A percentile compares a stretch with the other conserved stretches of the same genome.
phyloP scores from a whole-genome alignment of 495 filamentous ascomycete species.

The Mycothermus thermophilus region DNA sequence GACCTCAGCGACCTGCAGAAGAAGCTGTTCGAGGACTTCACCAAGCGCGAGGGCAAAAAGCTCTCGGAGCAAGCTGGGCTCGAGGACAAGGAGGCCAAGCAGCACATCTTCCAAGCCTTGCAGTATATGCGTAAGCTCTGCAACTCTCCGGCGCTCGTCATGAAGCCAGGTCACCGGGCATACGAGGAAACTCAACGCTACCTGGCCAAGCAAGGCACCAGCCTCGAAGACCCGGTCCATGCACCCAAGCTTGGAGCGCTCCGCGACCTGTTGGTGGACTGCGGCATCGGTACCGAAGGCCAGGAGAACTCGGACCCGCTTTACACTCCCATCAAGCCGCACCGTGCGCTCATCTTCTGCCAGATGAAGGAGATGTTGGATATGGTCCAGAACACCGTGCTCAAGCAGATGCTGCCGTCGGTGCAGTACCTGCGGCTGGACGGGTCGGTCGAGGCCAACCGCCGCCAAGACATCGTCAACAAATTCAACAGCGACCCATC shows the following conservation, averaged over 20 bases:
- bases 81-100: conserved; percentile 79
- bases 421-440: conserved; percentile 85
- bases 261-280: conserved; percentile 81
- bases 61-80: conserved; percentile 63
- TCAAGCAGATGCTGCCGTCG: conserved; percentile 71
- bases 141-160: conserved; percentile 89
- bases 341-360: conserved; percentile 92
- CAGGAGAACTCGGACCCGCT: conserved; percentile 48
- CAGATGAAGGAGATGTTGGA: conserved; percentile 99
- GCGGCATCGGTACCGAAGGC: conserved; percentile 73
- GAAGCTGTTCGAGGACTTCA: conserved; percentile 92
- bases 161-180: conserved; percentile 84
- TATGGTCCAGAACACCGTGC: conserved; percentile 86
- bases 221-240: conserved; percentile 69
- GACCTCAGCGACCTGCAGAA: conserved; percentile 92
- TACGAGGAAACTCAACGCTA: conserved; percentile 71
- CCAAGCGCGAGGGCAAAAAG: conserved; percentile 76
- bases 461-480: conserved; percentile 92
- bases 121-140: conserved; percentile 99
- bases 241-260: conserved; percentile 87
- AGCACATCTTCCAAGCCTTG: conserved; percentile 96
- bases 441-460: conserved; percentile 75
- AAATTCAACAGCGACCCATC: conserved; percentile 95
- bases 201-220: conserved; percentile 56
- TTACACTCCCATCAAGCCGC: conserved; percentile 71